phyloP scores from a whole-genome alignment of 2,329 filamentous ascomycete genomes.

The Talaromyces funiculosus region DNA sequence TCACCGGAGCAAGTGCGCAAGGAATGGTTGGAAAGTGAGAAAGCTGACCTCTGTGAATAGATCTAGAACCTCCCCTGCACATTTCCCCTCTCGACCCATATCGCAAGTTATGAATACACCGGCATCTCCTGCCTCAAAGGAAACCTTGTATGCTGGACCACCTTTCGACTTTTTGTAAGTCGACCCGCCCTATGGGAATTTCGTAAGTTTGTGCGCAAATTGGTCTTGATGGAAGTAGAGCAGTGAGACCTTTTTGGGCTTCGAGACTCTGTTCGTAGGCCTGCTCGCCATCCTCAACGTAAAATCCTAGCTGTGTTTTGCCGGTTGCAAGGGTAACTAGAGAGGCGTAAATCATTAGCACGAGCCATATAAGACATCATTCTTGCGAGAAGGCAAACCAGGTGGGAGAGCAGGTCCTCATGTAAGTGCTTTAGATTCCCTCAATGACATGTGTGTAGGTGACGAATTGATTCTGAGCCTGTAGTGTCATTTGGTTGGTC shows the following conservation, averaged over 20 bases:
- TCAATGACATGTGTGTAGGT: not conserved
- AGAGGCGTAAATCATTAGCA: not conserved
- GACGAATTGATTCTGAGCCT: not conserved
- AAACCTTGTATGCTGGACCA: constrained; percentile 16
- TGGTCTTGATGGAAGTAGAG: not conserved
- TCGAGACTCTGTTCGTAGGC: constrained; percentile 5
- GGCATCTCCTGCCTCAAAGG: constrained; percentile 47
- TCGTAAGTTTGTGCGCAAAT: not conserved
- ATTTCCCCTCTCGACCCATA: constrained; percentile 56
- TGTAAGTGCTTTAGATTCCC: not conserved
- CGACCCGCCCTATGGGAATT: constrained; percentile 21
- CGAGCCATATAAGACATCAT: not conserved
- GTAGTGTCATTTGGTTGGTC: not conserved
- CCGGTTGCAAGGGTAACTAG: not conserved
- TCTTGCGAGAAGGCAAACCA: not conserved
- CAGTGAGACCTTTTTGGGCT: constrained; percentile 4
- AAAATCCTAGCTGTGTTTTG: not conserved
- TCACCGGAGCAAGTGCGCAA: not conserved
- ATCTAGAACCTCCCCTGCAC: constrained; percentile 52
- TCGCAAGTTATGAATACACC: constrained; percentile 61
- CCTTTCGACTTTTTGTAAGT: constrained; percentile 27
- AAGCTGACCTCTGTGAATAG: constrained; percentile 50
- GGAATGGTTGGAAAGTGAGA: not conserved
- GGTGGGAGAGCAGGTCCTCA: not conserved
- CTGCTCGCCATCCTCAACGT: not conserved